Conservation (phyloP, 2,329 filamentous ascomycete species). For the Periconia sp. region DNA sequence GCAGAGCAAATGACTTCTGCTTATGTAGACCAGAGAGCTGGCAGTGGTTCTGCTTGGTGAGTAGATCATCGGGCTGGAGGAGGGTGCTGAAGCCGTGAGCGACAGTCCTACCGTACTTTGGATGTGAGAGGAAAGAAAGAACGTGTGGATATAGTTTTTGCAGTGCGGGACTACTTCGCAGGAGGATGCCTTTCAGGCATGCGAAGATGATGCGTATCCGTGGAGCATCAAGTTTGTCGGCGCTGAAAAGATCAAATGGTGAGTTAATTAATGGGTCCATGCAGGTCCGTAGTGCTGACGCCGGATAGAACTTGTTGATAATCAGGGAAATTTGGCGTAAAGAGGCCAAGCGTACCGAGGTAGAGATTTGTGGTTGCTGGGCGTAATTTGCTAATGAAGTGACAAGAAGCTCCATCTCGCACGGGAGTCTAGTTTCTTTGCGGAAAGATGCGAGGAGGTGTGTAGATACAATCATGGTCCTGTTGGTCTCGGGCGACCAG, state of each 20-base stretch:
- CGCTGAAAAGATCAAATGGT: constrained; percentile 38
- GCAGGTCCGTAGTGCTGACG: constrained; percentile 46
- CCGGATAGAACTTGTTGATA: constrained; percentile 56
- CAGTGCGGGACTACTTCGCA: constrained; percentile 59
- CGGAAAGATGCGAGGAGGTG: constrained; percentile 60
- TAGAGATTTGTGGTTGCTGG: constrained; percentile 33
- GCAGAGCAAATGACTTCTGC: constrained; percentile 67
- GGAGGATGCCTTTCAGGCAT: constrained; percentile 64
- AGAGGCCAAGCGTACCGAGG: constrained; percentile 37
- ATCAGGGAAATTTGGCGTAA: constrained; percentile 54
- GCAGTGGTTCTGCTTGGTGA: constrained; percentile 66
- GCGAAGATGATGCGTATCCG: constrained; percentile 65
- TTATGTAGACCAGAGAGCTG: constrained; percentile 67
- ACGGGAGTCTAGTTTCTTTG: constrained; percentile 41
- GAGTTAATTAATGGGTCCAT: constrained; percentile 47
- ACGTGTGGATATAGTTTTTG: constrained; percentile 51
- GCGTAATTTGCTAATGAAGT: constrained; percentile 47
- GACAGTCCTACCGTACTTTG: constrained; percentile 56
- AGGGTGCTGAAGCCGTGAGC: constrained; percentile 66
- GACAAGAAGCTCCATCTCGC: constrained; percentile 38
- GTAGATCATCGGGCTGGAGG: constrained; percentile 65
- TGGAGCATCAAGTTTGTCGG: constrained; percentile 42
- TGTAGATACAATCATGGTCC: constrained; percentile 62
- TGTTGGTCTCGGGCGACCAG: constrained; percentile 43
- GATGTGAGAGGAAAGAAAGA: constrained; percentile 57